Evolutionary conservation across 192 early-diverging fungal species (phyloP), one percentile per base, ranked within the genome.

Genomic region (Backusella parvicylindrica): DNA sequence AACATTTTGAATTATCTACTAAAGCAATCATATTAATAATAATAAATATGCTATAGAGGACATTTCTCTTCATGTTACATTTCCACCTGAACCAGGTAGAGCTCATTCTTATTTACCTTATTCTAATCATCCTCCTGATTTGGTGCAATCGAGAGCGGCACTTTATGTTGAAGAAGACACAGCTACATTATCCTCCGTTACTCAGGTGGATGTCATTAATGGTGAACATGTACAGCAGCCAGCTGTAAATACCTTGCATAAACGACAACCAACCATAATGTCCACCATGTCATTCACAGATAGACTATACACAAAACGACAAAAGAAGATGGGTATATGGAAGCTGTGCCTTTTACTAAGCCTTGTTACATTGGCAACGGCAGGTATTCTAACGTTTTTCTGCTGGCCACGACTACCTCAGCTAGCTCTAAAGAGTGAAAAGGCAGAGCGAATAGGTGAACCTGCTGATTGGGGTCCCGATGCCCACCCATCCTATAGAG

Each of bases 351-450:
- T 28, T 16, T 31, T 70, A 41, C 26, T 43, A 30, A 70, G 37
- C 23, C 21, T 30, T 4, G 13, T 26, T 7, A 9, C 41, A 49
- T 53, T 74, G 18, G 12, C 60, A 37, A 16, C 33, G 16, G 18
- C 50, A 47, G 53, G 26, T 70, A 18, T 38, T n/a, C 16, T 67
- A 11, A 68, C 16, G 7, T 79, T 40, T 18, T 75, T 79, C 16
- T 75, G 78, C 33, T 79, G 73, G 73, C 78, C 78, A 31, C 68
- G 78, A 0, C 30, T 75, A 5, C 78, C 78, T n/a, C 30, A n/a
- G 1, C 16, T 70, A 16, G 23, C 11, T 1, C 16, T 70, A 6
- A 70, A 47, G 11, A 70, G 68, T n/a, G 68, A 70, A 47, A 70
- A 70, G 23, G 68, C 37, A 41, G 68, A 70, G 8, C 37, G 68